Evolutionary conservation across 371 early-diverging fungal species (phyloP), one percentile per base, ranked within the genome.

Genomic region (Mortierella sp.): DNA sequence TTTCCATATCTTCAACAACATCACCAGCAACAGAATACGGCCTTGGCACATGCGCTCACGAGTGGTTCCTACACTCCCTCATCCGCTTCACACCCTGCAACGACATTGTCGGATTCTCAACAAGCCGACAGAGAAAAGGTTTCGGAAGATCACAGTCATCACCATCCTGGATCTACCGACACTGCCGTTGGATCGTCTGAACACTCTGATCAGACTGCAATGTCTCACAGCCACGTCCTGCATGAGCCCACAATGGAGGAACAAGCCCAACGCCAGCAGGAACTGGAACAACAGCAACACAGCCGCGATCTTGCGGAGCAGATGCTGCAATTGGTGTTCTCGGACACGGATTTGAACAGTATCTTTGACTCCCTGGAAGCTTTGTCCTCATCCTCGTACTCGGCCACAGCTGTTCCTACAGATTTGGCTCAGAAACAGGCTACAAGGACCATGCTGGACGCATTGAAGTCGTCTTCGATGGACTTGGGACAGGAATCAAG

Each of bases 271-370:
- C 57, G 46, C 31, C 57, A 60, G 21, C 72, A 72, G 19, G 71
- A 71, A 40, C 29, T 73, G 45, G 58, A 66, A 39, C 59, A 58
- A 37, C 66, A 72, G 44, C 66, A 72, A 47, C 67, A 62, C 14
- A 66, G 67, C 59, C 67, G 57, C 5, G 73, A 57, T 25, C 49
- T 73, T 21, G 73, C 73, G 28, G 73, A 73, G 51, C 61, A 66
- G 22, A 73, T 73, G 73, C 22, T 73, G 16, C 56, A 67, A 17
- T 48, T 67, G 40, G 67, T 67, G 0, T 67, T 73, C 22, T 57
- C 66, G 5, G 40, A 51, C n/a, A 48, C 72, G 21, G 66, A 72
- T 25, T 27, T 72, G 50, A 54, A 34, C 37, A 51, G 19, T 5
- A n/a, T 40, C 14, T 34, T 45, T 47, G 47, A 51, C 10, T 44